Evolutionary conservation across 306 rosid species (phyloP).

Genomic region (Fragaria nilgerrensis): DNA sequence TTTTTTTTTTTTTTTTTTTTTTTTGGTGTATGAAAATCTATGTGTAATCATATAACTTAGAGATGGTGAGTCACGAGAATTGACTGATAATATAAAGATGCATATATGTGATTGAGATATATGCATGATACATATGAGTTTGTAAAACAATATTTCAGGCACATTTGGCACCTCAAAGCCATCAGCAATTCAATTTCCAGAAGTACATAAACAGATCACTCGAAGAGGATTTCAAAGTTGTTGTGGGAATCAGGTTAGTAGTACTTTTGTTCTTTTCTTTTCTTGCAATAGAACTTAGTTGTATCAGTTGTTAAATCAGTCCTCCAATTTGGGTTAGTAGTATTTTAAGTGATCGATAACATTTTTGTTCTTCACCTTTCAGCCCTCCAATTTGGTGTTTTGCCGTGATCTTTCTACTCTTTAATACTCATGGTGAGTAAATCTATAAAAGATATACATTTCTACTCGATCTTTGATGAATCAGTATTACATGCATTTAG

Average conservation of each 20-base stretch:
- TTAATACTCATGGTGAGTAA: constrained; percentile 66
- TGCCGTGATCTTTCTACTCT: constrained; percentile 71
- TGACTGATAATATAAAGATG: neutral
- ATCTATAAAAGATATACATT: too few species aligned
- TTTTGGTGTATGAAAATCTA: too few species aligned
- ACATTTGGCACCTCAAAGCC: constrained; percentile 86
- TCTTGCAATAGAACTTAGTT: neutral
- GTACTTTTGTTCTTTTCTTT: neutral
- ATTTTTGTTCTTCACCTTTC: neutral
- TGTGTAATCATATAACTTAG: neutral
- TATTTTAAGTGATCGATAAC: neutral
- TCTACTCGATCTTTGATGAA: neutral
- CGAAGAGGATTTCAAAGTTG: constrained; percentile 90
- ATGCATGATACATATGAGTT: neutral
- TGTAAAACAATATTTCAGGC: constrained; percentile 48
- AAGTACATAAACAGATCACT: constrained; percentile 75
- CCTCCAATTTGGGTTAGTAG: neutral
- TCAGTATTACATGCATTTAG: neutral
- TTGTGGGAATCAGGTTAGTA: constrained; percentile 78
- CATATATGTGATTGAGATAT: neutral
- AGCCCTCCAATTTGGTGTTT: constrained; percentile 86
- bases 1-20: too few species aligned
- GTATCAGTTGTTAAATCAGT: neutral
- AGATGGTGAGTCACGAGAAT: neutral
- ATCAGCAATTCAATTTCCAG: constrained; percentile 62